Conservation (phyloP, 495 filamentous ascomycete genomes). For the Pyrenula aspistea region DNA sequence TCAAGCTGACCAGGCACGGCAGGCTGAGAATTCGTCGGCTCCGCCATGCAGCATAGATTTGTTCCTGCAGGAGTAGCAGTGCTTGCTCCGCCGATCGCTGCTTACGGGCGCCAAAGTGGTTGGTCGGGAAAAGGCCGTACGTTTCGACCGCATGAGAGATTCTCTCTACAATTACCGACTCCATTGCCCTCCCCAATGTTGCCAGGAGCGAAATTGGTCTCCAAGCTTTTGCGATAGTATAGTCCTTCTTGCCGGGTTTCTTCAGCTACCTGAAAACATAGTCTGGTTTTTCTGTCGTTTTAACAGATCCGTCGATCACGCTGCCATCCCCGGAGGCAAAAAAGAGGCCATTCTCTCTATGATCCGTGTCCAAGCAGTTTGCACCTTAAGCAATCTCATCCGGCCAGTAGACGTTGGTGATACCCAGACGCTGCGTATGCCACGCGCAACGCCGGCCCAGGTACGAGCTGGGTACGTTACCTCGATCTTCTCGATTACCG, state of each 20-base stretch:
- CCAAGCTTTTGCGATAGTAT: slow-evolving; percentile 7
- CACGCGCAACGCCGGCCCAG: no score
- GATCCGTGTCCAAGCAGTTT: no score
- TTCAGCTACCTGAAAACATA: no score
- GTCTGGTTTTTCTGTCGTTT: neutral
- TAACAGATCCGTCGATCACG: slow-evolving; percentile 7
- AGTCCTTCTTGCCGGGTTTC: slow-evolving; percentile 15
- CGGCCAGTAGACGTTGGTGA: no score
- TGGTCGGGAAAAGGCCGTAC: slow-evolving; percentile 7
- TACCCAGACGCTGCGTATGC: no score
- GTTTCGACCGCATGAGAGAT: slow-evolving; percentile 15
- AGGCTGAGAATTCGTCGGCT: slow-evolving; percentile 1
- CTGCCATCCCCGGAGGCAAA: slow-evolving; percentile 5
- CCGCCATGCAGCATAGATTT: slow-evolving; percentile 17
- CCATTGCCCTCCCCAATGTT: slow-evolving; percentile 16
- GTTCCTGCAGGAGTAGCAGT: slow-evolving; percentile 15
- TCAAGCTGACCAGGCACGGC: no score
- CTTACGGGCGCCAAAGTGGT: slow-evolving; percentile 3
- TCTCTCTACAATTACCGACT: slow-evolving; percentile 16
- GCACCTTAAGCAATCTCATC: no score
- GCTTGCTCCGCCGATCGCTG: slow-evolving; percentile 9
- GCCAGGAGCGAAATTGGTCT: slow-evolving; percentile 13
- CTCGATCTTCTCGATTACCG: no score
- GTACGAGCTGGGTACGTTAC: no score
- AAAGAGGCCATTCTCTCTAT: no score